These are phyloP conservation scores for Plectosphaerella plurivora DNA, from an alignment of 2,329 filamentous ascomycete genomes.

Conservation along the genomic window DNA sequence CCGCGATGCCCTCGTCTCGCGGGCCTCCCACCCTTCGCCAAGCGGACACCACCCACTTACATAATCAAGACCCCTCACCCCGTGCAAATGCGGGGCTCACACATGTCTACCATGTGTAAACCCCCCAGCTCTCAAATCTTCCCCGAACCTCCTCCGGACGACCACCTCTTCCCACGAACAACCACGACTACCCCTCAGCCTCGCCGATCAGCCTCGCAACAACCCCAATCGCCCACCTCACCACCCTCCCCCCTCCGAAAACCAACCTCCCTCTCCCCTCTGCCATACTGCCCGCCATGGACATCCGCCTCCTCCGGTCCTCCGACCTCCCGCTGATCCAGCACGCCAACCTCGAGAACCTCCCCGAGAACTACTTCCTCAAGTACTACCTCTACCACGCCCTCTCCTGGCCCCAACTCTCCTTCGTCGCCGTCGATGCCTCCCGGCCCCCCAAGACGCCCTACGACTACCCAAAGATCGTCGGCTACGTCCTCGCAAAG, in stretches of 20 bases:
- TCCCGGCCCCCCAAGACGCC: conserved; percentile 71
- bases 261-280: not conserved
- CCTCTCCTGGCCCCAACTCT: conserved; percentile 94
- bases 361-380: conserved; percentile 99
- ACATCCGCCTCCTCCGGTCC: conserved; percentile 81
- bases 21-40: no score
- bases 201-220: no score
- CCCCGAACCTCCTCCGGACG: no score
- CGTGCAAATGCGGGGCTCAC: no score
- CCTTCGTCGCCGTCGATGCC: conserved; percentile 92
- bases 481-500: conserved; percentile 98
- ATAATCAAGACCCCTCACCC: no score
- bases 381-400: conserved; percentile 99
- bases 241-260: not conserved
- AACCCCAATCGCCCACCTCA: no score
- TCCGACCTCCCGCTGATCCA: conserved; percentile 89
- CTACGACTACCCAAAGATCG: conserved; percentile 93
- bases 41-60: no score
- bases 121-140: no score
- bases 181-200: no score
- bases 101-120: no score
- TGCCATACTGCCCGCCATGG: conserved; percentile 57
- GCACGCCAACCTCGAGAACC: conserved; percentile 97
- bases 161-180: no score
- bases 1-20: no score